Percentiles rank a stretch among this genome's conserved stretches.
Conservation (phyloP, 306 rosid species). For the Albizia julibrissin region DNA sequence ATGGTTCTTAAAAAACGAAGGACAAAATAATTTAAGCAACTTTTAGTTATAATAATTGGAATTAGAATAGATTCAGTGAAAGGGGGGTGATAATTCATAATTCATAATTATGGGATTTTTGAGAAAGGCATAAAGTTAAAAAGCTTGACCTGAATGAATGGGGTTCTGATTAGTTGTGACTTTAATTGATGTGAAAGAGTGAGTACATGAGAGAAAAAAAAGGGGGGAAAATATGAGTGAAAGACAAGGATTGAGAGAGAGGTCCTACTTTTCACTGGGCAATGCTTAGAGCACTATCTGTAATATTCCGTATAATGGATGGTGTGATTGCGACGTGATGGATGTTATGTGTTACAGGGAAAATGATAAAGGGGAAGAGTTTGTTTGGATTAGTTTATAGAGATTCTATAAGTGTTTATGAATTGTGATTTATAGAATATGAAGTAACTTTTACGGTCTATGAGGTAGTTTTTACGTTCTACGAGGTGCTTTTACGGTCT, state of each 20-base stretch:
- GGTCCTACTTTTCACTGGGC: conserved; percentile 30
- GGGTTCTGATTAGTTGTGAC: conserved; percentile 28
- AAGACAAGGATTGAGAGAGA: neutral
- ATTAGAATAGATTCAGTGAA: neutral
- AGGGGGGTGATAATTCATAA: neutral
- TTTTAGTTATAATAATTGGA: neutral
- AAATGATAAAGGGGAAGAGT: too few species aligned
- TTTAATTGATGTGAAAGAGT: conserved; percentile 23
- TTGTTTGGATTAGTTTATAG: too few species aligned
- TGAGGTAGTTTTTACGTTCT: too few species aligned
- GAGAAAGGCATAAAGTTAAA: conserved; percentile 24
- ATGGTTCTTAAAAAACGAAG: neutral
- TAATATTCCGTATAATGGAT: conserved; percentile 21
- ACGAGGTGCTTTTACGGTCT: too few species aligned
- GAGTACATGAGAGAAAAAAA: neutral
- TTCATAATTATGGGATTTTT: conserved; percentile 26
- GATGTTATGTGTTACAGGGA: neutral
- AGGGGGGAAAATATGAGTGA: too few species aligned
- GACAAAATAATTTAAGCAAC: neutral
- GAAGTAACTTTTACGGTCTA: too few species aligned
- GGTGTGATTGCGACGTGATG: conserved; percentile 44
- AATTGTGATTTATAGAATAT: too few species aligned
- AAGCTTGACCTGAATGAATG: conserved; percentile 7
- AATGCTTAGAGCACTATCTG: neutral
- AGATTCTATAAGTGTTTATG: too few species aligned